These are phyloP conservation scores for Ogataea ganodermae DNA, from an alignment of 805 yeast genomes.

Conservation along the genomic window DNA sequence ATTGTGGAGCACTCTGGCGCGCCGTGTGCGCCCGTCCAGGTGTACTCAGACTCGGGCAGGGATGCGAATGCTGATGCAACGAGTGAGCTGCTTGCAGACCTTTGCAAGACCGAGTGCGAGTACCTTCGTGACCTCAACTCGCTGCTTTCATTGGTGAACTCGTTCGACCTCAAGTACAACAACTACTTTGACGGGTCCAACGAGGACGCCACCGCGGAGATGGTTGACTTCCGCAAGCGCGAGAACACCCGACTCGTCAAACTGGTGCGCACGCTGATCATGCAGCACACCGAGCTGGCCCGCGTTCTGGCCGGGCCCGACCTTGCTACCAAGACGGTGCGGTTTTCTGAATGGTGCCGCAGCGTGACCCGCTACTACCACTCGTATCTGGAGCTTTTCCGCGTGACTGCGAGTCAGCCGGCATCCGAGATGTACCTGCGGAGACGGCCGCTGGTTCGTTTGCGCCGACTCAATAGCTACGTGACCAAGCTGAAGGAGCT, in stretches of 20 bases:
- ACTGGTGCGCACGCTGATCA: constrained; percentile 17
- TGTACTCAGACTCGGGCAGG: constrained; percentile 4
- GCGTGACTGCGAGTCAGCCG: constrained; percentile 25
- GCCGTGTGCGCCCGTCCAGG: background rate
- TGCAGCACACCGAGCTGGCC: constrained; percentile 23
- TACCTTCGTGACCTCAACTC: constrained; percentile 26
- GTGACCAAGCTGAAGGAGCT: constrained; percentile 24
- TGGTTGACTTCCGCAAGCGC: constrained; percentile 20
- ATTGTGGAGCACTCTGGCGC: background rate
- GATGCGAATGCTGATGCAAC: too few species aligned
- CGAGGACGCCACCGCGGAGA: constrained; percentile 29
- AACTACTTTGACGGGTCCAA: constrained; percentile 32
- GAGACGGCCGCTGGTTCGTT: constrained; percentile 34
- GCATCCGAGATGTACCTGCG: constrained; percentile 31
- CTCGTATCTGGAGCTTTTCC: constrained; percentile 26
- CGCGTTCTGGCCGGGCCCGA: constrained; percentile 16
- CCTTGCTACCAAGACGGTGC: constrained; percentile 12
- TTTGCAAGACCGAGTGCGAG: constrained; percentile 15
- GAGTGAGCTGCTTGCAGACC: background rate
- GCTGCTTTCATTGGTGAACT: constrained; percentile 22
- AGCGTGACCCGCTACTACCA: constrained; percentile 22
- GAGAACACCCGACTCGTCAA: constrained; percentile 24
- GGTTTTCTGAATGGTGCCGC: constrained; percentile 31
- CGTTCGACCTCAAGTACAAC: constrained; percentile 32
- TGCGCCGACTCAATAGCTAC: constrained; percentile 30